Base-by-base conservation (phyloP, 164 flowering plant genomes). In the Liquidambar formosana region DNA sequence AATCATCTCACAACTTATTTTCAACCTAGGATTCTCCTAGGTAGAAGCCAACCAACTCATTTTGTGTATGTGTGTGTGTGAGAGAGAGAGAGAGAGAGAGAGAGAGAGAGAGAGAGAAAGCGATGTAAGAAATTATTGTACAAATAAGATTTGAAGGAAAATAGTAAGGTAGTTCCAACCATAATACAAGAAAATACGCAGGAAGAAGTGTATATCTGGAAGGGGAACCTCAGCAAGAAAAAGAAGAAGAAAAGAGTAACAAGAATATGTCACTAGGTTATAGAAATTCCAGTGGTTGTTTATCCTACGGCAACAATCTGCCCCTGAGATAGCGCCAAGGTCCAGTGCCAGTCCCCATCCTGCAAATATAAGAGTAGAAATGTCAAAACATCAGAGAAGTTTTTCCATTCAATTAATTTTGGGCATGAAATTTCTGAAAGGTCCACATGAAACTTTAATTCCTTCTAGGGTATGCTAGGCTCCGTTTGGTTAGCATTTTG, bases 281-380 rank as follows among this genome's bases (percentile, higher is more conserved):
- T 15, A 11, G 1, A 15, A 26, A 5, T 6, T 28, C 4, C n/a
- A 25, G 33, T 10, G n/a, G n/a, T 16, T n/a, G 18, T 3, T 19
- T 18, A 0, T 14, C 25, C 60, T 65, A 57, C 3, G 71, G 62
- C 43, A 54, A 62, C 16, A 57, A 46, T 61, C 56, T 43, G 14
- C 67, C 73, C 59, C 75, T 77, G 28, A 83, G 81, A 57, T 72
- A 83, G 57, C 79, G 67, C 89, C 87, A 84, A 54, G 86, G 87
- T 68, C 89, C 89, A 6, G 79, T 80, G 28, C 86, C 82, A 1
- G 84, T 78, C 19, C 86, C 83, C 82, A 86, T 78, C 81, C 87
- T 86, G 84, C 72, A 59, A 64, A 38, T 45, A 11, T 27, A 10
- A 12, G 5, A 8, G 1, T 3, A 33, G 27, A 22, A 28, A 60